A percentile compares a stretch with the other conserved stretches of the same genome.
Evolutionary conservation across 2,329 filamentous ascomycete species (phyloP).

Genomic region (Beauveria varroae): DNA sequence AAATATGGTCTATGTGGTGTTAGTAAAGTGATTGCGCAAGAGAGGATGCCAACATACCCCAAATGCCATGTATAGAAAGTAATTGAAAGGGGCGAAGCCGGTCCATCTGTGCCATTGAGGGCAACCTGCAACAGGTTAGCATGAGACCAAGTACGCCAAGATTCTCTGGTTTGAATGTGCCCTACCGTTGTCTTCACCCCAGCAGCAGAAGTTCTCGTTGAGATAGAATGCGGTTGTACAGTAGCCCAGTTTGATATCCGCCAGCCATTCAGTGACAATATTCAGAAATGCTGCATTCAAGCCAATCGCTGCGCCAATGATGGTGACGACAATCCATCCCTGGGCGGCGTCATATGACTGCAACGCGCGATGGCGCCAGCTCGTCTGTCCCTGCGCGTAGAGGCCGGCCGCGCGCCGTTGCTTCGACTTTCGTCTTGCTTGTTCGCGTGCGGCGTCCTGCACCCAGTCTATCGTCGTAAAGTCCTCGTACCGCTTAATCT

Average conservation of each 20-base stretch:
- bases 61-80: slow-evolving; percentile 80
- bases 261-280: slow-evolving; percentile 94
- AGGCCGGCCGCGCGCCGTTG: slow-evolving; percentile 65
- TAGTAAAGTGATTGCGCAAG: neutral
- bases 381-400: slow-evolving; percentile 60
- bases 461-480: slow-evolving; percentile 99
- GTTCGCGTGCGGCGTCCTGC: slow-evolving; percentile 89
- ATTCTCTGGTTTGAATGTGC: neutral
- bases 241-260: slow-evolving; percentile 92
- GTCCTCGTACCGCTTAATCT: slow-evolving; percentile 98
- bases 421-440: slow-evolving; percentile 69
- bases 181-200: slow-evolving; percentile 80
- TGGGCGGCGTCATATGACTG: slow-evolving; percentile 94
- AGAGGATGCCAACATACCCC: slow-evolving; percentile 45
- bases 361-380: slow-evolving; percentile 74
- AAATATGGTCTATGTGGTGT: slow-evolving; percentile 55
- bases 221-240: slow-evolving; percentile 94
- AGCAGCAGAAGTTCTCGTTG: slow-evolving; percentile 97
- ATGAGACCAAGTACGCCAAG: neutral
- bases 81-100: slow-evolving; percentile 68
- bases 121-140: slow-evolving; percentile 52
- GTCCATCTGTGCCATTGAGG: slow-evolving; percentile 87
- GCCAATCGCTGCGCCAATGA: slow-evolving; percentile 89
- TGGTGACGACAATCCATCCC: slow-evolving; percentile 93
- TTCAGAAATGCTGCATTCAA: slow-evolving; percentile 89